phyloP scores from a whole-genome alignment of 805 yeast species.

The Myxozyma udenii region DNA sequence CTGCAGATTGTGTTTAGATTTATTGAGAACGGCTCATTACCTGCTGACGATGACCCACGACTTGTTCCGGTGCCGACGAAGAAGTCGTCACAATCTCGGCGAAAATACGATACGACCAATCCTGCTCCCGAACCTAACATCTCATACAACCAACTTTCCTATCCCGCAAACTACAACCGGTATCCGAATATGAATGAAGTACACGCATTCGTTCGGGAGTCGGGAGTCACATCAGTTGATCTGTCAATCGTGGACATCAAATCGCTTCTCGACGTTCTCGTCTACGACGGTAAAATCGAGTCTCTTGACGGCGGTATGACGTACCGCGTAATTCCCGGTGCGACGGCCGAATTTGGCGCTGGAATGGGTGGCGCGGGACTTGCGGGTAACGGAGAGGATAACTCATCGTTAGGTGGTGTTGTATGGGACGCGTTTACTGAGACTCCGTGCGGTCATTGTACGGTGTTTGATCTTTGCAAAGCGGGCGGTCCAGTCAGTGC shows the following conservation, averaged over 20 bases:
- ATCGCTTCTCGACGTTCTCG: constrained; percentile 80
- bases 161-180: constrained; percentile 56
- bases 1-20: constrained; percentile 84
- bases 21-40: constrained; percentile 72
- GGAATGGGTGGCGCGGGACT: constrained; percentile 15
- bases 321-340: constrained; percentile 68
- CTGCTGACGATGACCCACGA: constrained; percentile 38
- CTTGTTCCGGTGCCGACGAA: background rate
- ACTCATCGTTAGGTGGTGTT: background rate
- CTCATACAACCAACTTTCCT: constrained; percentile 45
- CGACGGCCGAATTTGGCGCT: constrained; percentile 42
- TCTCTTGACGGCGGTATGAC: constrained; percentile 52
- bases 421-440: constrained; percentile 35
- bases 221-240: constrained; percentile 79
- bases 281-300: constrained; percentile 83
- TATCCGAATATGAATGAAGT: constrained; percentile 74
- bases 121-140: constrained; percentile 17
- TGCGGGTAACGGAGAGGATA: constrained; percentile 10
- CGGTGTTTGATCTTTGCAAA: constrained; percentile 35
- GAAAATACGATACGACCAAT: background rate
- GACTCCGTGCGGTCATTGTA: constrained; percentile 38
- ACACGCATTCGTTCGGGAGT: constrained; percentile 63
- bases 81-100: background rate
- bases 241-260: constrained; percentile 70
- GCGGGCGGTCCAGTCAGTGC: constrained; percentile 37